Evolutionary conservation across 495 filamentous ascomycete species (phyloP).

Genomic region (Penicillium alfredii): DNA sequence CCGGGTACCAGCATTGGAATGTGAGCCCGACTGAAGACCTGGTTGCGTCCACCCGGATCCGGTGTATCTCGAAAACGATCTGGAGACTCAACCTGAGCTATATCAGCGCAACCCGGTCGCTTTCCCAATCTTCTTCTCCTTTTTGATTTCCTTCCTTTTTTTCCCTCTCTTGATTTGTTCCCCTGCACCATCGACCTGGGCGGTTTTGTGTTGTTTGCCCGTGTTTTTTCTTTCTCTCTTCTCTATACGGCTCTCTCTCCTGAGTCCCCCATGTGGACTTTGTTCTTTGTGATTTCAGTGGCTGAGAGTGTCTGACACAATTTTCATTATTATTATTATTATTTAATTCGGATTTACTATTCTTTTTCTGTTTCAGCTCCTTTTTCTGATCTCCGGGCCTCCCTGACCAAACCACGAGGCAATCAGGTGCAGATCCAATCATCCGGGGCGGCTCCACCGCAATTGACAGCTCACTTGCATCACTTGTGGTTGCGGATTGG

Average conservation of each 20-base stretch:
- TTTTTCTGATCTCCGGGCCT: slow-evolving; percentile 1
- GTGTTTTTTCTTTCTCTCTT: neutral
- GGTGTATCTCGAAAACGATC: slow-evolving; percentile 23
- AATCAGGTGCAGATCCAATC: slow-evolving; percentile 22
- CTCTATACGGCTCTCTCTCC: no score
- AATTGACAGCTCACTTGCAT: slow-evolving; percentile 32
- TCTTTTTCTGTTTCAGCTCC: neutral
- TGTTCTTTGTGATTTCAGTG: no score
- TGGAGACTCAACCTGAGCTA: slow-evolving; percentile 13
- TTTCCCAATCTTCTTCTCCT: slow-evolving; percentile 13
- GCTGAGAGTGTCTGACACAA: no score
- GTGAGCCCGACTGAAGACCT: no score
- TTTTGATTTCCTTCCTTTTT: slow-evolving; percentile 14
- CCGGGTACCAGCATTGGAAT: slow-evolving; percentile 13
- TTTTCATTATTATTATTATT: no score
- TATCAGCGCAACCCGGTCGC: slow-evolving; percentile 27
- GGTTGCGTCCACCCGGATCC: slow-evolving; percentile 26
- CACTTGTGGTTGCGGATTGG: slow-evolving; percentile 29
- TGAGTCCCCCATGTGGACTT: no score
- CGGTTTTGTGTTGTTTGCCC: slow-evolving; percentile 6
- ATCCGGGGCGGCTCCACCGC: slow-evolving; percentile 20
- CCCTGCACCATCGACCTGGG: slow-evolving; percentile 1
- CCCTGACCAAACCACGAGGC: neutral
- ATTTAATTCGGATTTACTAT: neutral
- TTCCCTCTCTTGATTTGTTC: slow-evolving; percentile 4